These are phyloP conservation scores for Desmodesmus armatus DNA, from an alignment of 139 green algal genomes.

Conservation along the genomic window DNA sequence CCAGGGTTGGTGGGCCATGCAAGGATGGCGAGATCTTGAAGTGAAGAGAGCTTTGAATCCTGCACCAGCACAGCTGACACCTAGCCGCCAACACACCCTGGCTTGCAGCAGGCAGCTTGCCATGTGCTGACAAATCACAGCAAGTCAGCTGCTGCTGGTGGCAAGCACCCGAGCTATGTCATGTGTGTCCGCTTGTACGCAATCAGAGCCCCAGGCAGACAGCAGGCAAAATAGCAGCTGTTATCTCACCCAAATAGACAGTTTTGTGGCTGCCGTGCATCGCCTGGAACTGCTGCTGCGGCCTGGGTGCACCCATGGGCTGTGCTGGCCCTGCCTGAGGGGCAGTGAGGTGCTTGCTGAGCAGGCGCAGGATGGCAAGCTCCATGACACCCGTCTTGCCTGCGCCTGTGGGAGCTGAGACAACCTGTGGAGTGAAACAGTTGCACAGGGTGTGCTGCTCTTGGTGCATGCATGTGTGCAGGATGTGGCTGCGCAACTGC, in stretches of 20 bases:
- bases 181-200: no score
- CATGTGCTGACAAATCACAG: no score
- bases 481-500: neutral
- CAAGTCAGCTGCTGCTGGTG: no score
- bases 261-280: slow-evolving; percentile 25
- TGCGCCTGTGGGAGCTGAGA: slow-evolving; percentile 85
- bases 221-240: no score
- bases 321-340: neutral
- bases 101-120: no score
- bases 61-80: no score
- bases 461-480: neutral
- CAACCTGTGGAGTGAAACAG: slow-evolving; percentile 77
- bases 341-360: slow-evolving; percentile 30
- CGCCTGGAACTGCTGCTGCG: slow-evolving; percentile 3
- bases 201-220: no score
- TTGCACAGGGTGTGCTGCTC: neutral
- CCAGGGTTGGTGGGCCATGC: no score
- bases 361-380: slow-evolving; percentile 85
- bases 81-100: no score
- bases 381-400: slow-evolving; percentile 98
- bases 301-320: neutral
- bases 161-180: no score
- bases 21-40: no score
- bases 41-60: no score
- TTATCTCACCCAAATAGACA: slow-evolving; percentile 74